Percentiles rank a stretch among this genome's conserved stretches.
phyloP scores from a whole-genome alignment of 129 eudicot species.

The Ambrosia trifida region DNA sequence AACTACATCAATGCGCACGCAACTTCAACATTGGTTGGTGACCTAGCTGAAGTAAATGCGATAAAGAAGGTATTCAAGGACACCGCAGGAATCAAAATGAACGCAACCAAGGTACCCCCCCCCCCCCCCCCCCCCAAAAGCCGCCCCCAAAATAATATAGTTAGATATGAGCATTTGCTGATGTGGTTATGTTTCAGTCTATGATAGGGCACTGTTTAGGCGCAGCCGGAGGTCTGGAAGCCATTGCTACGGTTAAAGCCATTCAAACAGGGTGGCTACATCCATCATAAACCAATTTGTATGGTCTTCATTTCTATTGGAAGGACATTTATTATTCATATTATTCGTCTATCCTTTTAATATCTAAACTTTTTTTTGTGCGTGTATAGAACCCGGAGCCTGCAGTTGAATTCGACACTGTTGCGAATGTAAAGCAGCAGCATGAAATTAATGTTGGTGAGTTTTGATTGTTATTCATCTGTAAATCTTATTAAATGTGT shows the following conservation, averaged over 20 bases:
- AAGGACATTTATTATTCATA: not conserved
- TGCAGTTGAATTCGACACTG: constrained; percentile 92
- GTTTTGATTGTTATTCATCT: constrained; percentile 30
- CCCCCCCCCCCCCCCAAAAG: too few relatives aligned
- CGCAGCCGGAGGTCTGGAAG: constrained; percentile 99
- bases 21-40: constrained; percentile 95
- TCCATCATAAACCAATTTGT: constrained; percentile 94
- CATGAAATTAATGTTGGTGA: constrained; percentile 97
- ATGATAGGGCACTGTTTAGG: constrained; percentile 99
- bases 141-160: too few relatives aligned
- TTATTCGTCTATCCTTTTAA: not conserved
- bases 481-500: not conserved
- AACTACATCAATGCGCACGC: constrained; percentile 99
- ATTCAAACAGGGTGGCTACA: constrained; percentile 97
- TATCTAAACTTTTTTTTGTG: not conserved
- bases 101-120: constrained; percentile 80
- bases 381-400: constrained; percentile 85
- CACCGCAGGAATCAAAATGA: constrained; percentile 85
- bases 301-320: constrained; percentile 27
- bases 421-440: constrained; percentile 80
- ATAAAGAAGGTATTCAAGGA: constrained; percentile 92
- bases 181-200: constrained; percentile 55
- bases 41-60: constrained; percentile 94
- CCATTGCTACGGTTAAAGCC: constrained; percentile 95
- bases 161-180: too few relatives aligned